A percentile compares a stretch with the other conserved stretches of the same genome.
Conservation (phyloP, 345 rosid genomes). For the Boechera stricta region DNA sequence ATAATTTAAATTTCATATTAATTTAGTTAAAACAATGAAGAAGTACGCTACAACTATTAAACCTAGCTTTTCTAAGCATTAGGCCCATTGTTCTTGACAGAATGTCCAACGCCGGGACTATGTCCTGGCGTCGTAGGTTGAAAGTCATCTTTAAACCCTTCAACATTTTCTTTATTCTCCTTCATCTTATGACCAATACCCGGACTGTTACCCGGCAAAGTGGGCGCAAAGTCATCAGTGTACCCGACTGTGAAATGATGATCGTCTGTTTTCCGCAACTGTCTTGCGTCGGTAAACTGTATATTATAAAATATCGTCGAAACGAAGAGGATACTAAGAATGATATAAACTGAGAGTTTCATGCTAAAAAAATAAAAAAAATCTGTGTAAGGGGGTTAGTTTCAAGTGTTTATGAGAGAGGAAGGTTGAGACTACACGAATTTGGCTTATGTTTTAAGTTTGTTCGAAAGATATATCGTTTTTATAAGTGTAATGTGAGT, state of each 20-base stretch:
- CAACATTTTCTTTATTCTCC: constrained; percentile 1
- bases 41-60: constrained; percentile 15
- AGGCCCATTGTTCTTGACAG: constrained; percentile 35
- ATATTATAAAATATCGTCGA: constrained; percentile 5
- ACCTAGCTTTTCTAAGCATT: constrained; percentile 38
- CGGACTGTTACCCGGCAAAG: constrained; percentile 53
- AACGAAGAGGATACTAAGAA: constrained; percentile 22
- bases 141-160: constrained; percentile 42
- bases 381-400: neutral
- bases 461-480: constrained; percentile 11
- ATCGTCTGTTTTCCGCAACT: constrained; percentile 13
- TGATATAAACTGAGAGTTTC: constrained; percentile 29
- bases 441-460: constrained; percentile 21
- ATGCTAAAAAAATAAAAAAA: neutral
- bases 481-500: constrained; percentile 44
- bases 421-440: constrained; percentile 18
- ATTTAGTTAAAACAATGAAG: constrained; percentile 8
- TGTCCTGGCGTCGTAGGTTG: constrained; percentile 47
- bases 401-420: constrained; percentile 22
- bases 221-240: constrained; percentile 47
- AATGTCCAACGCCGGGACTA: constrained; percentile 43
- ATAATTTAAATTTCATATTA: constrained; percentile 11
- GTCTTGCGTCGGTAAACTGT: constrained; percentile 28
- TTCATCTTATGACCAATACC: constrained; percentile 51
- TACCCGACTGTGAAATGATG: constrained; percentile 30